phyloP scores from a whole-genome alignment of 2,329 filamentous ascomycete species.

The Colletotrichum sp. region DNA sequence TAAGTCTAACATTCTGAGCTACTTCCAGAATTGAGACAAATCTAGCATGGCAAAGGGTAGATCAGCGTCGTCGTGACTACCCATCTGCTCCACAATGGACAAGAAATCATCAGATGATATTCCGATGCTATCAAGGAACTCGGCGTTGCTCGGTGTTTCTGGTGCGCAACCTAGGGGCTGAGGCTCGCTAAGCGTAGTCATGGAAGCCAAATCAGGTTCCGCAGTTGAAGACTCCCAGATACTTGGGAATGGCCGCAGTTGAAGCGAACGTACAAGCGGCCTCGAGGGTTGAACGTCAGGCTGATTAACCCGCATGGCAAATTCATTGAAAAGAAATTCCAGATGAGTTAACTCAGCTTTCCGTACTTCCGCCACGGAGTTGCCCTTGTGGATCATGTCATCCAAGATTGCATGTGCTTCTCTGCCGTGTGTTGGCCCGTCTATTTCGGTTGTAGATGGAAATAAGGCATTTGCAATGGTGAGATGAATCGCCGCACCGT shows the following conservation, averaged over 20 bases:
- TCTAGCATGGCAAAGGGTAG: background rate
- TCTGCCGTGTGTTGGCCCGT: constrained; percentile 27
- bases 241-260: background rate
- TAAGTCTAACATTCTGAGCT: background rate
- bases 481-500: constrained; percentile 37
- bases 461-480: constrained; percentile 41
- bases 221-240: background rate
- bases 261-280: background rate
- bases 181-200: background rate
- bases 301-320: constrained; percentile 27
- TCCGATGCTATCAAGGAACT: constrained; percentile 40
- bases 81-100: constrained; percentile 40
- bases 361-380: constrained; percentile 34
- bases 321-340: constrained; percentile 31
- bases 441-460: constrained; percentile 29
- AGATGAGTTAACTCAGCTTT: constrained; percentile 36
- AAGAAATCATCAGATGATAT: constrained; percentile 44
- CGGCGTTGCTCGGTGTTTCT: constrained; percentile 26
- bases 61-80: background rate
- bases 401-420: constrained; percentile 34
- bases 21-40: background rate
- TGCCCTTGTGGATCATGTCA: constrained; percentile 37
- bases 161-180: background rate
- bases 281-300: constrained; percentile 30
- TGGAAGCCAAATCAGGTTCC: background rate